Base-by-base conservation (phyloP, 495 filamentous ascomycete species). In the Aspergillus heteromorphus region DNA sequence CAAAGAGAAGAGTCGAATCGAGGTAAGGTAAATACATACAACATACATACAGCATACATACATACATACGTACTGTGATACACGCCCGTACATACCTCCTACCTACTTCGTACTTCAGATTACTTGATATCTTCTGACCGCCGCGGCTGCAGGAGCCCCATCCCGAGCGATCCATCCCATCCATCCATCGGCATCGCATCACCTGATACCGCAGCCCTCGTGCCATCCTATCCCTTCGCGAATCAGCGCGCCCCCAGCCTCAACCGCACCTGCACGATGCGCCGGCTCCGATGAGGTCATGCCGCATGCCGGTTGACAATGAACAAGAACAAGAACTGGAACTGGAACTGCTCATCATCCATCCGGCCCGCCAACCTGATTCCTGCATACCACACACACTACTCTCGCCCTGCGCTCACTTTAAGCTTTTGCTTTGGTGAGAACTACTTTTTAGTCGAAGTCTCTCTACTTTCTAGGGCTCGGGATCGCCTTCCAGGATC, bases 211-310 rank as follows among this genome's bases (percentile, higher is more conserved):
- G 18, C 30, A 19, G 17, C 45, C 51, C 40, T 54, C 42, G 19
- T 9, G 43, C 34, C 19, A 27, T 40, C 42, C 14, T n/a, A 54
- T 27, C 17, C 23, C 23, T 27, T 27, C 36, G 34, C 40, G 18
- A 45, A 14, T 19, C 51, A 43, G n/a, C 8, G 1, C 23, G 23
- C 4, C 23, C 4, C 23, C 23, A 27, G 23, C 23, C 23, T 40
- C 34, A 51, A 30, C 13, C 14, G 34, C 18, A n/a, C n/a, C 34
- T 38, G 34, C 34, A 31, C 5, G 10, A 34, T 18, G 25, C 9
- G 8, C 20, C n/a, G 21, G 34, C 42, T 1, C n/a, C n/a, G n/a
- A 54, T 54, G 51, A 54, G 51, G 18, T 54, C 51, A 54, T 40
- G 29, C 30, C 34, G 51, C 51, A 54, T 54, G 34, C 23, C 21